Conservation (phyloP, 306 rosid species). For the Mimosa bimucronata region DNA sequence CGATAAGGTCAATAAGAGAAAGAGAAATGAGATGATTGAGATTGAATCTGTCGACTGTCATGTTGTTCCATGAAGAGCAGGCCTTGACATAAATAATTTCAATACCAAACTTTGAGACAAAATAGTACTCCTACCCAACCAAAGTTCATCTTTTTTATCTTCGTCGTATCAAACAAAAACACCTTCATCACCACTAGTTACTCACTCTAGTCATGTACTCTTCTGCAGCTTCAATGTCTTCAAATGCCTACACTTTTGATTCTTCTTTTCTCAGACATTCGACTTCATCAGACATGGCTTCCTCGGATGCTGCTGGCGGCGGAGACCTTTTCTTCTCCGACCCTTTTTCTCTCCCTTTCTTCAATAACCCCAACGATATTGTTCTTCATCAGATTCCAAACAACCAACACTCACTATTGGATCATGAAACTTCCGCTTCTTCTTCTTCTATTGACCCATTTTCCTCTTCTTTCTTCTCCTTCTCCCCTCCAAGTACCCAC, state of each 20-base stretch:
- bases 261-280: constrained; percentile 44
- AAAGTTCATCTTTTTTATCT: background rate
- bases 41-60: constrained; percentile 43
- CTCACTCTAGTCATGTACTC: background rate
- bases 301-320: constrained; percentile 43
- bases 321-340: constrained; percentile 39
- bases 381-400: constrained; percentile 44
- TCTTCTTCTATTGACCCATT: constrained; percentile 42
- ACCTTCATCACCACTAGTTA: background rate
- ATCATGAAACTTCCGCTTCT: constrained; percentile 35
- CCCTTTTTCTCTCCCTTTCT: constrained; percentile 27
- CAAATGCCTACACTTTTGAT: constrained; percentile 61
- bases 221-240: constrained; percentile 61
- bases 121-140: constrained; percentile 16
- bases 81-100: constrained; percentile 12
- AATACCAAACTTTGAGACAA: constrained; percentile 25
- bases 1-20: constrained; percentile 33
- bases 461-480: constrained; percentile 47
- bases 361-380: constrained; percentile 46
- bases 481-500: constrained; percentile 61
- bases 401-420: background rate
- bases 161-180: constrained; percentile 3
- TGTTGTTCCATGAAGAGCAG: constrained; percentile 32
- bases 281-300: constrained; percentile 37
- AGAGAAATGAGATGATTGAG: constrained; percentile 2